A percentile compares a stretch with the other conserved stretches of the same genome.
phyloP scores from a whole-genome alignment of 352 stramenopile species.

The Thraustotheca clavata region DNA sequence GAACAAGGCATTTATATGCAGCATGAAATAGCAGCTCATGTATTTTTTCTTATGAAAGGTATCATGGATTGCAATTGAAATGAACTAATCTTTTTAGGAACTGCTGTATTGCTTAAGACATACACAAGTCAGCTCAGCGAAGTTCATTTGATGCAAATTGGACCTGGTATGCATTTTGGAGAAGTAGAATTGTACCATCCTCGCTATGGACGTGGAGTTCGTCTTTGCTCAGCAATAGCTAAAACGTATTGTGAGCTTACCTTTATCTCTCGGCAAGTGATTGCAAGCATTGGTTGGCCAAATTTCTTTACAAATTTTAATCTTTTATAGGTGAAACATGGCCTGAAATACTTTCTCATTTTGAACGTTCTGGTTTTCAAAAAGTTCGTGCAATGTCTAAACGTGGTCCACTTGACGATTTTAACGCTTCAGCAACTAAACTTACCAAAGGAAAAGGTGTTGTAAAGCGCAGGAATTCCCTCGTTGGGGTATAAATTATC shows the following conservation, averaged over 20 bases:
- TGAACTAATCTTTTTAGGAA: background rate
- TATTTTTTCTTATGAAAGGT: conserved; percentile 78
- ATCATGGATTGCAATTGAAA: conserved; percentile 24
- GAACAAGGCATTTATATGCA: conserved; percentile 75
- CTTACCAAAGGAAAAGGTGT: background rate
- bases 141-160: conserved; percentile 34
- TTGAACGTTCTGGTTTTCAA: conserved; percentile 26
- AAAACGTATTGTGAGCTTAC: conserved; percentile 71
- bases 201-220: conserved; percentile 67
- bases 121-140: conserved; percentile 36
- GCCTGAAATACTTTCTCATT: conserved; percentile 64
- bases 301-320: background rate
- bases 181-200: conserved; percentile 82
- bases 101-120: conserved; percentile 46
- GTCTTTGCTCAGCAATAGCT: conserved; percentile 71
- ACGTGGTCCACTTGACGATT: background rate
- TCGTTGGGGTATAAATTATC: background rate
- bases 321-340: conserved; percentile 41
- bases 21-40: conserved; percentile 73
- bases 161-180: conserved; percentile 66
- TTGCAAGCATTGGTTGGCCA: conserved; percentile 59
- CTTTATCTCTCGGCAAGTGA: conserved; percentile 66
- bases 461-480: background rate
- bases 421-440: background rate
- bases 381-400: conserved; percentile 3